phyloP scores from a whole-genome alignment of 75 land plant genomes.

The Sequoia sempervirens region DNA sequence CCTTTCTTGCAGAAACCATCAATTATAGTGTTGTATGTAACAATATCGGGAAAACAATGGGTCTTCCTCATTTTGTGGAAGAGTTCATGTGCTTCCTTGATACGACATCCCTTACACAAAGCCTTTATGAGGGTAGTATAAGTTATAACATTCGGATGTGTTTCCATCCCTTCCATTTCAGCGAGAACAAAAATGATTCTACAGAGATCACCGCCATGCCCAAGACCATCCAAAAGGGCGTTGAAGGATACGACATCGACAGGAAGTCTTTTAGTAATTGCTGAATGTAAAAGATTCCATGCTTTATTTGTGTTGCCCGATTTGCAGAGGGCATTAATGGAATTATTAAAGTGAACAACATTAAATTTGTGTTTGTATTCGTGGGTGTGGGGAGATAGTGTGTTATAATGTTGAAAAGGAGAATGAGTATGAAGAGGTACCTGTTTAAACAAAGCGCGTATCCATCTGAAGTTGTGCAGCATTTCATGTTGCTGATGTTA shows the following conservation, averaged over 20 bases:
- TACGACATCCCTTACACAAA: constrained; percentile 2
- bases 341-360: no score
- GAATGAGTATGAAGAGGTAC: no score
- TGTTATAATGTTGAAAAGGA: no score
- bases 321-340: constrained; percentile 24
- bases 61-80: constrained; percentile 4
- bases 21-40: constrained; percentile 18
- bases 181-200: neutral
- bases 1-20: constrained; percentile 13
- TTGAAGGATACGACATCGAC: constrained; percentile 36
- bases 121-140: constrained; percentile 16
- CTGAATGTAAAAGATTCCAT: constrained; percentile 25
- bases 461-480: no score
- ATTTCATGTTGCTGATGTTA: no score
- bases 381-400: no score
- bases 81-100: constrained; percentile 9
- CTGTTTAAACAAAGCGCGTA: no score
- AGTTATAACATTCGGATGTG: constrained; percentile 15
- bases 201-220: neutral
- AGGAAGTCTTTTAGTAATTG: constrained; percentile 17
- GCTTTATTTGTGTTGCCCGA: constrained; percentile 13
- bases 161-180: neutral
- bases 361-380: neutral
- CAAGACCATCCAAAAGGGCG: constrained; percentile 31
- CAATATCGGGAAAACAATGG: constrained; percentile 7